Evolutionary conservation across 2,329 filamentous ascomycete genomes (phyloP).

Genomic region (Xylariaceae sp.): DNA sequence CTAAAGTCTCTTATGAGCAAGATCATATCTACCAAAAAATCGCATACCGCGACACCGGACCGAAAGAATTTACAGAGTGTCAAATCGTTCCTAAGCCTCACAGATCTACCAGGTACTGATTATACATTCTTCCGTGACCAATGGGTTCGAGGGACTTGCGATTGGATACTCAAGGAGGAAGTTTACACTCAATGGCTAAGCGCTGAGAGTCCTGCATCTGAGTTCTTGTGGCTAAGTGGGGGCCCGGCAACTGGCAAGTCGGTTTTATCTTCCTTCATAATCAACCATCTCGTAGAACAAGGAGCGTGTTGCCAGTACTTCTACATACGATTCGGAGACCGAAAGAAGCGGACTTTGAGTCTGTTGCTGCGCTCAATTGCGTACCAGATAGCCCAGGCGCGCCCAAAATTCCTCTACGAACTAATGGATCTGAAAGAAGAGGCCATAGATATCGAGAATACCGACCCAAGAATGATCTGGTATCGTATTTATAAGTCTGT

Average conservation of each 20-base stretch:
- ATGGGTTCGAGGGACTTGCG: slow-evolving; percentile 22
- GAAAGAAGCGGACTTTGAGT: slow-evolving; percentile 27
- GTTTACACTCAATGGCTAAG: slow-evolving; percentile 18
- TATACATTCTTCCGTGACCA: slow-evolving; percentile 29
- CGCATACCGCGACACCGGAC: background rate
- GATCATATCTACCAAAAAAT: slow-evolving; percentile 2
- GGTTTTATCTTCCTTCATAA: slow-evolving; percentile 27
- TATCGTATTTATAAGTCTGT: slow-evolving; percentile 40
- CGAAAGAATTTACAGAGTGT: slow-evolving; percentile 6
- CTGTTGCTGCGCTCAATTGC: slow-evolving; percentile 40
- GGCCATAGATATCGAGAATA: slow-evolving; percentile 33
- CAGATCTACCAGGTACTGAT: slow-evolving; percentile 20
- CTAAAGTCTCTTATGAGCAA: slow-evolving; percentile 33
- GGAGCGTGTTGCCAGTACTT: slow-evolving; percentile 26
- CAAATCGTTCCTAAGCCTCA: slow-evolving; percentile 17
- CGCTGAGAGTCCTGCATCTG: background rate
- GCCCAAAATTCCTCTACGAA: slow-evolving; percentile 27
- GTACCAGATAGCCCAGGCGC: slow-evolving; percentile 37
- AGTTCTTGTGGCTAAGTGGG: slow-evolving; percentile 24
- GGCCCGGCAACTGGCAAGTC: slow-evolving; percentile 30
- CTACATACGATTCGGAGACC: slow-evolving; percentile 24
- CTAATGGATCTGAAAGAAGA: slow-evolving; percentile 35
- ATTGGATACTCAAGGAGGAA: slow-evolving; percentile 17
- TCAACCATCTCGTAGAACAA: slow-evolving; percentile 23
- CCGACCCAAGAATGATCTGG: slow-evolving; percentile 40